phyloP scores from a whole-genome alignment of 2,329 filamentous ascomycete genomes.

The Penicillium vulpinum region DNA sequence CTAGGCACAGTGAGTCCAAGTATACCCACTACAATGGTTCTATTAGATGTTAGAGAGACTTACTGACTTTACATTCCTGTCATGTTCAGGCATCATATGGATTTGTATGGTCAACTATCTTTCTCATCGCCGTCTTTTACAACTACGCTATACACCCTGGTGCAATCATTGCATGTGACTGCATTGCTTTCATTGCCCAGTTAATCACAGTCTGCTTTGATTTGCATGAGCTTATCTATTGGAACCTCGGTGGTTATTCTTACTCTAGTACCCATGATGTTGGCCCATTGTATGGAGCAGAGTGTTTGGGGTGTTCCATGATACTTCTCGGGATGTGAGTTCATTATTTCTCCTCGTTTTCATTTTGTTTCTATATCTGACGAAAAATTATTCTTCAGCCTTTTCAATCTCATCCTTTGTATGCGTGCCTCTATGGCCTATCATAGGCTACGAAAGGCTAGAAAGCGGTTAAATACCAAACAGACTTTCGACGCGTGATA shows the following conservation, averaged over 20 bases:
- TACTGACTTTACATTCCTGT: background rate
- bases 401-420: conserved; percentile 14
- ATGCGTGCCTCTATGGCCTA: conserved; percentile 10
- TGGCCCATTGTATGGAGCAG: conserved; percentile 9
- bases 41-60: background rate
- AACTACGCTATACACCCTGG: conserved; percentile 16
- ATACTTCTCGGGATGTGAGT: conserved; percentile 18
- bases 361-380: background rate
- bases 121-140: conserved; percentile 21
- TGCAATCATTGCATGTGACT: conserved; percentile 13
- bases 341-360: background rate
- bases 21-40: rapidly evolving
- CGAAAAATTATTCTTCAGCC: background rate
- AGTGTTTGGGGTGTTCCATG: conserved; percentile 15
- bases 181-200: conserved; percentile 11
- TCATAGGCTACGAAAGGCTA: conserved; percentile 12
- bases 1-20: conserved; percentile 10
- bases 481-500: conserved; percentile 1
- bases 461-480: background rate
- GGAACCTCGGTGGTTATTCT: conserved; percentile 12
- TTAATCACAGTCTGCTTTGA: conserved; percentile 12
- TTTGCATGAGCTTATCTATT: conserved; percentile 11
- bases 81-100: conserved; percentile 9
- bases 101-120: conserved; percentile 17
- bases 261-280: background rate